Evolutionary conservation across 2,329 filamentous ascomycete species (phyloP).

Genomic region (Fusarium redolens): DNA sequence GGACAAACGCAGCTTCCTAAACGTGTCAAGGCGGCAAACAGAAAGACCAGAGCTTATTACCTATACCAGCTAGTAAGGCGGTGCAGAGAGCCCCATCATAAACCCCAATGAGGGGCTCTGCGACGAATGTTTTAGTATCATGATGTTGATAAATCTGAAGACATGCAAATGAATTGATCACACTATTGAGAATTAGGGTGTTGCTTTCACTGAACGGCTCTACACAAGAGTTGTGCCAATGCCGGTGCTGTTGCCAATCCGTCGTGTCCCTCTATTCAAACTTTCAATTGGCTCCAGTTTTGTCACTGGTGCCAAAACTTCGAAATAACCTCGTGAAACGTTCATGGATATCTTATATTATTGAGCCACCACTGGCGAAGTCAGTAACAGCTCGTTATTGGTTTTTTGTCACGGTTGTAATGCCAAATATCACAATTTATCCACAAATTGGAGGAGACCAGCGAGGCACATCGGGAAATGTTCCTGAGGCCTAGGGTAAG

Average conservation of each 20-base stretch:
- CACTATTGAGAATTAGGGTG: neutral
- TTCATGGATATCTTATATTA: neutral
- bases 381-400: neutral
- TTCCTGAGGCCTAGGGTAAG: neutral
- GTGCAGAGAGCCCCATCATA: constrained; percentile 22
- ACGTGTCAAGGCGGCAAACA: constrained; percentile 37
- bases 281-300: neutral
- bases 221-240: neutral
- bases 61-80: constrained; percentile 26
- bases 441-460: neutral
- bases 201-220: neutral
- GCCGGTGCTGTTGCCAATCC: neutral
- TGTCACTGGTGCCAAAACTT: neutral
- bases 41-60: constrained; percentile 23
- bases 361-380: neutral
- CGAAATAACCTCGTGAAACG: neutral
- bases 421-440: neutral
- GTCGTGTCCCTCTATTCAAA: neutral
- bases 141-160: neutral
- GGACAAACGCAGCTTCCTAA: constrained; percentile 41
- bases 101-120: constrained; percentile 12
- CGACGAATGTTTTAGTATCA: neutral
- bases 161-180: neutral
- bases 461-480: neutral
- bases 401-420: neutral